A percentile compares a stretch with the other conserved stretches of the same genome.
phyloP scores from a whole-genome alignment of 768 basidiomycete genomes.

The Rhodocollybia butyracea region DNA sequence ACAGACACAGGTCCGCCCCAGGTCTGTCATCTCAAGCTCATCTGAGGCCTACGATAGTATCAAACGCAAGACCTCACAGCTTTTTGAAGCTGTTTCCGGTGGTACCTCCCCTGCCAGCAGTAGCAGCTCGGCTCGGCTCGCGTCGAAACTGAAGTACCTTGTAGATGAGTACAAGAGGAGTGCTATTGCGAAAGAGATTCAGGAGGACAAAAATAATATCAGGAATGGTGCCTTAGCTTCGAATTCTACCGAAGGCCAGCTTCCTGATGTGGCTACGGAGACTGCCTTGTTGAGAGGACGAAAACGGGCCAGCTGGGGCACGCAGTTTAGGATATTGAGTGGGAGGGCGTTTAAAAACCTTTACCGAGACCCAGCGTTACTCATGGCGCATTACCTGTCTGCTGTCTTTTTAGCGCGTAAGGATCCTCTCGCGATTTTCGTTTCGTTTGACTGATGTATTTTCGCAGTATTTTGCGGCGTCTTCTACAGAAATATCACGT shows the following conservation, averaged over 20 bases:
- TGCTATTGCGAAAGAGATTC: constrained; percentile 58
- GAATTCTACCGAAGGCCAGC: constrained; percentile 29
- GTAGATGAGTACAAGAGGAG: constrained; percentile 71
- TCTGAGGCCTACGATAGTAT: constrained; percentile 43
- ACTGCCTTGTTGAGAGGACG: constrained; percentile 64
- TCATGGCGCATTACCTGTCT: constrained; percentile 87
- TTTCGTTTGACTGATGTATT: neutral
- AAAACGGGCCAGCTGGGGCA: constrained; percentile 81
- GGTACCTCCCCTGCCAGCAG: constrained; percentile 25
- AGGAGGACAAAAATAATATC: constrained; percentile 55
- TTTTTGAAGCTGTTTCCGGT: constrained; percentile 53
- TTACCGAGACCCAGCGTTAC: constrained; percentile 89
- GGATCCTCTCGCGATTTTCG: constrained; percentile 24
- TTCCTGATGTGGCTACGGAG: constrained; percentile 69
- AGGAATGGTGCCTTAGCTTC: constrained; percentile 28
- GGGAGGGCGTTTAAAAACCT: constrained; percentile 98
- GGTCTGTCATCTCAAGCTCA: constrained; percentile 26
- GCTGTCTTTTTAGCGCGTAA: constrained; percentile 81
- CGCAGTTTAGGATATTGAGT: constrained; percentile 92
- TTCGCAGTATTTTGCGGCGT: constrained; percentile 81
- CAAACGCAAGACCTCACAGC: constrained; percentile 70
- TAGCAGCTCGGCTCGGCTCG: constrained; percentile 29
- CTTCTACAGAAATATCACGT: constrained; percentile 87
- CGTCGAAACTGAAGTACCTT: constrained; percentile 66
- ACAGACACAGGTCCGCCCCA: constrained; percentile 46